These are phyloP conservation scores for Rhodosporidiobolus sp. DNA, from an alignment of 768 basidiomycete species.

Conservation along the genomic window DNA sequence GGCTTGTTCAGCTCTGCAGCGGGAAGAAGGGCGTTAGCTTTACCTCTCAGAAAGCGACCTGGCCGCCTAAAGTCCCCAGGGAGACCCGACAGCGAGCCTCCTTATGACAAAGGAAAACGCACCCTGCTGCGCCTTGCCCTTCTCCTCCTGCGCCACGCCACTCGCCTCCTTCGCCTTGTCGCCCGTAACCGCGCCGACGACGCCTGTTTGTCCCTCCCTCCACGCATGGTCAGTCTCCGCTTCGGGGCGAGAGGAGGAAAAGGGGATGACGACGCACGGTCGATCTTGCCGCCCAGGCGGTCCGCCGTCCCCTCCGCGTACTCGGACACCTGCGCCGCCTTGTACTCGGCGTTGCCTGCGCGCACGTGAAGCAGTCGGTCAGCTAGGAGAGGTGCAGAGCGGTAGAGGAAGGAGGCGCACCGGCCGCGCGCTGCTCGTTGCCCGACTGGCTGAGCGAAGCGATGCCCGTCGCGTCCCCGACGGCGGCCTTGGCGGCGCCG, in stretches of 20 bases:
- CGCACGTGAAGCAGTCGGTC: too few species aligned
- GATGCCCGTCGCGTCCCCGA: constrained; percentile 32
- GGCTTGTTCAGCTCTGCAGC: too few species aligned
- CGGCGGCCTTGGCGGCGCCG: constrained; percentile 15
- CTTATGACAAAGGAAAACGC: neutral
- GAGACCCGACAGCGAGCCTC: too few species aligned
- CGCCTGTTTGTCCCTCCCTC: too few species aligned
- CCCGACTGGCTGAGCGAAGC: constrained; percentile 21
- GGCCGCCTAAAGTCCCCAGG: too few species aligned
- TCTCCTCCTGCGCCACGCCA: constrained; percentile 18
- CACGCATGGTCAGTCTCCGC: too few species aligned
- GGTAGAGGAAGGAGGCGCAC: too few species aligned
- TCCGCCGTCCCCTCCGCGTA: constrained; percentile 31
- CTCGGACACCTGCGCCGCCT: constrained; percentile 26
- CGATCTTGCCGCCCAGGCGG: constrained; percentile 30
- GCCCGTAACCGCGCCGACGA: constrained; percentile 31
- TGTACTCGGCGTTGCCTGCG: constrained; percentile 34
- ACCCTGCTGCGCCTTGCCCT: constrained; percentile 37
- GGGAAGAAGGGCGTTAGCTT: too few species aligned
- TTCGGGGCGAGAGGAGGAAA: too few species aligned
- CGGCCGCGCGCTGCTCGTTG: constrained; percentile 12
- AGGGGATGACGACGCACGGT: too few species aligned
- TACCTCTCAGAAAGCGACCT: too few species aligned
- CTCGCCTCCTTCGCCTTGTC: constrained; percentile 28
- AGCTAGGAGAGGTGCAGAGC: too few species aligned